phyloP scores from a whole-genome alignment of 2,329 filamentous ascomycete species.

The Sporothrix schenckii region DNA sequence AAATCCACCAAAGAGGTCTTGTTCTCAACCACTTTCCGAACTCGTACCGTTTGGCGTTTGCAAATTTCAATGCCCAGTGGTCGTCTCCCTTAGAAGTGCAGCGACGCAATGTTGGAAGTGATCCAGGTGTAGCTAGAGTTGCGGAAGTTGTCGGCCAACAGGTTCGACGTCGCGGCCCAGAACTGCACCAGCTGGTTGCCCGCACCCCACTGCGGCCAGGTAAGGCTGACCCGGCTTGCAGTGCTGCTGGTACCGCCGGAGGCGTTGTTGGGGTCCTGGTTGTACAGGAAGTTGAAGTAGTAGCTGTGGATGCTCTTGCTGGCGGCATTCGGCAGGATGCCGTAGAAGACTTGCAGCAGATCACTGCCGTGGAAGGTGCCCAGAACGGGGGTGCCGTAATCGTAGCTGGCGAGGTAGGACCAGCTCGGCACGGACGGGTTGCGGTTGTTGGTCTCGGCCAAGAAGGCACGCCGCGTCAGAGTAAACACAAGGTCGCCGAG shows the following conservation, averaged over 20 bases:
- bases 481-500: slow-evolving; percentile 77
- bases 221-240: slow-evolving; percentile 13
- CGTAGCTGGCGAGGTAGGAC: slow-evolving; percentile 75
- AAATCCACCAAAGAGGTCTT: background rate
- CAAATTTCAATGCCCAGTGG: no score
- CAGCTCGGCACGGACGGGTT: slow-evolving; percentile 66
- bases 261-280: slow-evolving; percentile 68
- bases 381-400: slow-evolving; percentile 69
- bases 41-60: background rate
- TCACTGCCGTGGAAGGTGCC: slow-evolving; percentile 78
- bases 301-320: slow-evolving; percentile 65
- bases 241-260: slow-evolving; percentile 34
- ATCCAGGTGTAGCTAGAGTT: slow-evolving; percentile 7
- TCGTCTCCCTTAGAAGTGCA: background rate
- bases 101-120: background rate
- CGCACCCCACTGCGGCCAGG: slow-evolving; percentile 22
- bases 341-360: slow-evolving; percentile 69
- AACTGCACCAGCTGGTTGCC: slow-evolving; percentile 22
- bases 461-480: slow-evolving; percentile 66
- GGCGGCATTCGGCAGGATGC: slow-evolving; percentile 64
- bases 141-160: slow-evolving; percentile 15
- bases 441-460: slow-evolving; percentile 50
- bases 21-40: background rate
- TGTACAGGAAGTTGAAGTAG: slow-evolving; percentile 72
- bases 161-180: slow-evolving; percentile 12